Percentiles rank a stretch among this genome's conserved stretches.
These are phyloP conservation scores for Aureobasidium sp. DNA, from an alignment of 2,329 filamentous ascomycete species.

Conservation along the genomic window DNA sequence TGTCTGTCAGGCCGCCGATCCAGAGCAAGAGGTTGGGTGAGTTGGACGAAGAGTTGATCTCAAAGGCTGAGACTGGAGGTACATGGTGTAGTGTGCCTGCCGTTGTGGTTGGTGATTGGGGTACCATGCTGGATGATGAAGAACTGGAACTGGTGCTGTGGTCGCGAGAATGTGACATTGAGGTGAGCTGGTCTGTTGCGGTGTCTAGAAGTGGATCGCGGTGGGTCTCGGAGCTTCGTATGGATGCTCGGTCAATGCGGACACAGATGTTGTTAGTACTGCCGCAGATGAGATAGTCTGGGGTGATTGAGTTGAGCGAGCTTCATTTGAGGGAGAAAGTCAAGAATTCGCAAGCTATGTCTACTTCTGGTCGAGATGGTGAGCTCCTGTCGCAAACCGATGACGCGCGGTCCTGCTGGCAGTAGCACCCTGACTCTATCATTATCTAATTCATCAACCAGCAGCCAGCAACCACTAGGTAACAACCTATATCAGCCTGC, in stretches of 20 bases:
- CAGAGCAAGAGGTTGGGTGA: constrained; percentile 47
- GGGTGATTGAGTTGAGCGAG: no score
- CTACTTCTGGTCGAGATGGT: neutral
- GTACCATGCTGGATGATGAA: neutral
- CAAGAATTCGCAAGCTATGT: neutral
- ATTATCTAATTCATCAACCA: neutral
- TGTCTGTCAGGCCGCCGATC: constrained; percentile 64
- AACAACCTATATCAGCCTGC: neutral
- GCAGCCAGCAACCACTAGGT: neutral
- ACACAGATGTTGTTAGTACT: neutral
- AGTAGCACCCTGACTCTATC: neutral
- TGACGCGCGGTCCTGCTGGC: neutral
- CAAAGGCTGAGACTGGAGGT: constrained; percentile 39
- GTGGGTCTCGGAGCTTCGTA: neutral
- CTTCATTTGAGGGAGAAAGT: no score
- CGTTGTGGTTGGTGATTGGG: constrained; percentile 6
- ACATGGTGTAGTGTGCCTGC: constrained; percentile 38
- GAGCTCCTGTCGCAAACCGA: neutral
- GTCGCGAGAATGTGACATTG: neutral
- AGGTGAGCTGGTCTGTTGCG: neutral
- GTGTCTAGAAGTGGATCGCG: neutral
- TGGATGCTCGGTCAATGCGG: neutral
- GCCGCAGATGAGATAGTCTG: neutral
- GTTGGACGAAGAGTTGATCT: constrained; percentile 28
- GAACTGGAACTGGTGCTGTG: neutral